Percentiles rank a stretch among this genome's conserved stretches.
These are phyloP conservation scores for Hanseniaspora clermontiae DNA, from an alignment of 805 yeast genomes.

Conservation along the genomic window DNA sequence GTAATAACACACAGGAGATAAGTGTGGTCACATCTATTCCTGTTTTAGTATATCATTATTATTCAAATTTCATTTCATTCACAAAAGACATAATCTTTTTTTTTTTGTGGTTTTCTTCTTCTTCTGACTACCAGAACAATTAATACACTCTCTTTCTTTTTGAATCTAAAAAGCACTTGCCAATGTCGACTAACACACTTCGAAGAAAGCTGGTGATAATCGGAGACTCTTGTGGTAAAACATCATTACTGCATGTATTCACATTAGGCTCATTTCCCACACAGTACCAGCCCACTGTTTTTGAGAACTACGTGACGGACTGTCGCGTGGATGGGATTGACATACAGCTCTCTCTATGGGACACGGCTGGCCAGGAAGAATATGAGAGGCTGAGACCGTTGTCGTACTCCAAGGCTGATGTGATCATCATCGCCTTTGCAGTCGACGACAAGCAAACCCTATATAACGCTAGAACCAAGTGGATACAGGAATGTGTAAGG, in stretches of 20 bases:
- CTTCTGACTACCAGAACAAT: too few relatives aligned
- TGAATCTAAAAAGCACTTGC: too few relatives aligned
- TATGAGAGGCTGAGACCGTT: constrained; percentile 80
- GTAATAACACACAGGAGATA: too few relatives aligned
- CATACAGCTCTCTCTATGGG: constrained; percentile 82
- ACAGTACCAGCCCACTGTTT: constrained; percentile 86
- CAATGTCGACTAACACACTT: constrained; percentile 22
- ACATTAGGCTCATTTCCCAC: constrained; percentile 88
- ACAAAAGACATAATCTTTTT: too few relatives aligned
- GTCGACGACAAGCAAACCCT: constrained; percentile 74
- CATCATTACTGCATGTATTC: constrained; percentile 79
- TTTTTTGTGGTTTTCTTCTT: too few relatives aligned
- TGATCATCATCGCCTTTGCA: constrained; percentile 75
- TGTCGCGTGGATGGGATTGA: constrained; percentile 90
- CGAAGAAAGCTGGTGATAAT: constrained; percentile 76
- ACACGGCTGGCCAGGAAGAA: constrained; percentile 95
- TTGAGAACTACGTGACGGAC: constrained; percentile 87
- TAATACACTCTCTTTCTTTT: too few relatives aligned
- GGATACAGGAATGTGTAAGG: constrained; percentile 73
- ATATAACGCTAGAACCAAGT: constrained; percentile 68
- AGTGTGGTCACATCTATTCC: too few relatives aligned
- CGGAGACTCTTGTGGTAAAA: constrained; percentile 92
- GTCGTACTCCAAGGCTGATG: constrained; percentile 77
- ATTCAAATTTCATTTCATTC: too few relatives aligned
- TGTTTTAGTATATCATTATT: too few relatives aligned